A percentile compares a stretch with the other conserved stretches of the same genome.
phyloP scores from a whole-genome alignment of 768 basidiomycete species.

The Mycena galericulata region DNA sequence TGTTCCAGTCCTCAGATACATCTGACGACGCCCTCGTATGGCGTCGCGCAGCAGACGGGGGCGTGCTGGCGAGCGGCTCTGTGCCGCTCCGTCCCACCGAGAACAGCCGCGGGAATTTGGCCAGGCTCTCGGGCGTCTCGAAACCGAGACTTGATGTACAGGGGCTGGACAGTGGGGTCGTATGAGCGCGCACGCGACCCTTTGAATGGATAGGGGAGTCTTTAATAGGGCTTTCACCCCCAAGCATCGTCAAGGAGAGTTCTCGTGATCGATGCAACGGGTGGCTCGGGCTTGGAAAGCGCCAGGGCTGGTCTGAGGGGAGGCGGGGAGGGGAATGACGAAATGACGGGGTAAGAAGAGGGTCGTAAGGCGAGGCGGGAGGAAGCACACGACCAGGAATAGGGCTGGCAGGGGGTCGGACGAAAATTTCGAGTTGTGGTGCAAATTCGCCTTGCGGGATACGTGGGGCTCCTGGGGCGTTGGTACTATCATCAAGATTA shows the following conservation, averaged over 20 bases:
- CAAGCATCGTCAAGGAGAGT: constrained; percentile 73
- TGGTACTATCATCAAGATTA: constrained; percentile 27
- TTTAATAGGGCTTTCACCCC: constrained; percentile 56
- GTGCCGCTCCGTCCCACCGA: constrained; percentile 41
- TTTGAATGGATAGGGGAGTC: constrained; percentile 49
- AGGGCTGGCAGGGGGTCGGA: constrained; percentile 46
- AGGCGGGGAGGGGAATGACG: constrained; percentile 81
- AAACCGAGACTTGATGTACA: constrained; percentile 39
- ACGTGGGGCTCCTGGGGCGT: constrained; percentile 38
- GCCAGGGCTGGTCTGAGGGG: constrained; percentile 86
- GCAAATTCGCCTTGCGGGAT: constrained; percentile 44
- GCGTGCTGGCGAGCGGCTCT: constrained; percentile 28
- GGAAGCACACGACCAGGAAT: constrained; percentile 50
- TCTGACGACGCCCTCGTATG: constrained; percentile 50
- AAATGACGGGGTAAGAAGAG: constrained; percentile 79
- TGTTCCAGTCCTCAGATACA: constrained; percentile 55
- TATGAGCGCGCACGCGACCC: constrained; percentile 11
- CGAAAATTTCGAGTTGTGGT: constrained; percentile 51
- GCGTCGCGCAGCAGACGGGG: constrained; percentile 25
- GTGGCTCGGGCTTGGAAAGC: constrained; percentile 83
- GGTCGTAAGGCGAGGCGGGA: constrained; percentile 82
- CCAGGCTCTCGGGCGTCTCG: constrained; percentile 48
- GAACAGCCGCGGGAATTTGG: constrained; percentile 55
- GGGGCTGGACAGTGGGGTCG: constrained; percentile 33
- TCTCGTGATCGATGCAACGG: constrained; percentile 76